Conservation (phyloP, 805 yeast species). For the Danielia oregonensis region DNA sequence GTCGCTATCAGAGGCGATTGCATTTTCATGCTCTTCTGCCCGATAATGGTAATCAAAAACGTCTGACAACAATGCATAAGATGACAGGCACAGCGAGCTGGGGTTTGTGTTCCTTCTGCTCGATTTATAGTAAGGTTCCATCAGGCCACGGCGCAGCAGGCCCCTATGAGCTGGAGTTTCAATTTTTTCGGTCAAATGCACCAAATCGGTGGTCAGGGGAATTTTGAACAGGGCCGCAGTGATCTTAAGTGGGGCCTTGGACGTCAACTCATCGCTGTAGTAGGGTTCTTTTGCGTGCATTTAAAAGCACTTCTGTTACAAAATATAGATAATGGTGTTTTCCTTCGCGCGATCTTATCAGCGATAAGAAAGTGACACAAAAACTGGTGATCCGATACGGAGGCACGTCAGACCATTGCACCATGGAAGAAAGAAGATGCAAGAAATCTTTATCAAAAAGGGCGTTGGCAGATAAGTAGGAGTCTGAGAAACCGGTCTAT, state of each 20-base stretch:
- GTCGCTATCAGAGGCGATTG: constrained; percentile 15
- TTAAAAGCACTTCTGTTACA: constrained; percentile 2
- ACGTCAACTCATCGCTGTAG: constrained; percentile 12
- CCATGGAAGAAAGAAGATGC: too few species aligned
- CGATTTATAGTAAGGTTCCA: constrained; percentile 14
- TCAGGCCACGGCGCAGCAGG: constrained; percentile 12
- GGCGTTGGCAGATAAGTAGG: too few species aligned
- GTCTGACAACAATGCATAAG: constrained; percentile 14
- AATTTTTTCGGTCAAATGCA: constrained; percentile 1
- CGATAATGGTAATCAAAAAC: constrained; percentile 12
- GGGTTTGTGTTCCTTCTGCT: constrained; percentile 5
- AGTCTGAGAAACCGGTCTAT: too few species aligned
- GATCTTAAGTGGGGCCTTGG: constrained; percentile 5
- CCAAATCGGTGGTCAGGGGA: constrained; percentile 8
- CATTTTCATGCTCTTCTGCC: constrained; percentile 7
- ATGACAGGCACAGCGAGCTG: constrained; percentile 6
- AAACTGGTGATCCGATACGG: too few species aligned
- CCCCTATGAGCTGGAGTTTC: constrained; percentile 7
- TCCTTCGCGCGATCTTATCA: background rate
- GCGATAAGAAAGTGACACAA: constrained; percentile 3
- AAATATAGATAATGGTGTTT: background rate
- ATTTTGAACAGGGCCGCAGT: constrained; percentile 7
- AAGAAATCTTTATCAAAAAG: too few species aligned
- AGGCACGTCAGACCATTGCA: too few species aligned
- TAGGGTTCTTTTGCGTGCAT: constrained; percentile 15